A percentile compares a stretch with the other conserved stretches of the same genome.
These are phyloP conservation scores for Diophrys sp. DNA, from an alignment of 73 alveolate genomes.

Conservation along the genomic window DNA sequence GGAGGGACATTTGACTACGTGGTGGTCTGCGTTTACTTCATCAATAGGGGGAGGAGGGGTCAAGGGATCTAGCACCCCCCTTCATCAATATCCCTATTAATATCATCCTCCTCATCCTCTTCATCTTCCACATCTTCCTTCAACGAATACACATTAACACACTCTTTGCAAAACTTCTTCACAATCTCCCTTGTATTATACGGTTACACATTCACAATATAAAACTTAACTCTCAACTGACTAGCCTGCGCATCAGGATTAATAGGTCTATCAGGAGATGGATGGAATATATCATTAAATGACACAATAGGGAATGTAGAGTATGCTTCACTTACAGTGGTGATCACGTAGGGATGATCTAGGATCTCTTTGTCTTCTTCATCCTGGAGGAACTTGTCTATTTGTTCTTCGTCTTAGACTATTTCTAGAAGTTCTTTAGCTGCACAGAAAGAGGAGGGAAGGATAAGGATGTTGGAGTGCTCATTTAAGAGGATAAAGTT, in stretches of 20 bases:
- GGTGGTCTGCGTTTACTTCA: neutral
- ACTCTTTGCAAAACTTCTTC: slow-evolving; percentile 10
- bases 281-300: slow-evolving; percentile 7
- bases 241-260: neutral
- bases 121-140: slow-evolving; percentile 12
- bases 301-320: slow-evolving; percentile 11
- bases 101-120: neutral
- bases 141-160: slow-evolving; percentile 12
- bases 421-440: slow-evolving; percentile 12
- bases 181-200: slow-evolving; percentile 13
- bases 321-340: slow-evolving; percentile 18
- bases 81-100: neutral
- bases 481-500: slow-evolving; percentile 6
- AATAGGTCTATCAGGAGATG: neutral
- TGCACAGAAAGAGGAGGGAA: slow-evolving; percentile 7
- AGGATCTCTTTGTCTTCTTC: slow-evolving; percentile 27
- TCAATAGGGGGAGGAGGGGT: too few relatives aligned
- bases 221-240: slow-evolving; percentile 19
- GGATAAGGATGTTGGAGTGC: slow-evolving; percentile 36
- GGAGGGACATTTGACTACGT: slow-evolving; percentile 14
- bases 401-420: slow-evolving; percentile 40
- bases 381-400: slow-evolving; percentile 15
- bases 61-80: too few relatives aligned
- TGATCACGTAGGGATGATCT: slow-evolving; percentile 25
- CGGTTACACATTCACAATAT: slow-evolving; percentile 11